Base-by-base conservation (phyloP, 768 basidiomycete genomes). In the Hydnum rufescens region DNA sequence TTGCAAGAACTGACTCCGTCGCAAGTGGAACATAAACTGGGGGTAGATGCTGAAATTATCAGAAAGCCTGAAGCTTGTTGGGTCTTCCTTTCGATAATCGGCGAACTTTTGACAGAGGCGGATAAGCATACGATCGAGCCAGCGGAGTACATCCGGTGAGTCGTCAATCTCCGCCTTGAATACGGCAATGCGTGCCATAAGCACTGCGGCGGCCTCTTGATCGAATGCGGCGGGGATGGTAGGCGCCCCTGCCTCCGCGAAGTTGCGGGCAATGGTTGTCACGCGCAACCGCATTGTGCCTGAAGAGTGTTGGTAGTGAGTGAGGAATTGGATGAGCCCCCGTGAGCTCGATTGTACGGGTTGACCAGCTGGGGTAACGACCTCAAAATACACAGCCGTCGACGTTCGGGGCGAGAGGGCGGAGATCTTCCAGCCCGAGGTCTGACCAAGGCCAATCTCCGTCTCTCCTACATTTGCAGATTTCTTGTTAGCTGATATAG, bases 151-250 rank as follows among this genome's bases (percentile, higher is more conserved):
- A 63, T 99, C 95, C 0, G 95, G 90, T 3, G 81, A 82, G 64
- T 97, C 93, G 61, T 99, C 95, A 57, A 97, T 89, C 67, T 97
- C 95, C 25, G 95, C 93, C 66, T 97, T 97, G 76, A 96, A 97
- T 4, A 97, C 89, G 0, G 95, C 92, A 64, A 99, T 97, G 57
- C 95, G 77, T 6, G 95, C 87, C 93, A 99, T 97, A 59, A 99
- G 69, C 4, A 97, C 93, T 0, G 95, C 93, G 2, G 93, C 82
- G 0, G 92, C 86, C 69, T 99, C 95, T 63, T 99, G 95, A 66
- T 99, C 95, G 63, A 97, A 97, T 5, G 86, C 87, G 2, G 80
- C 79, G 1, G 89, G 87, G 57, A 97, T 88, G 60, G 76, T 80
- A 0, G 89, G 87, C 3, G 89, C 86, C n/a, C 90, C 92, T 0